phyloP scores from a whole-genome alignment of 805 yeast species.

The Kockiozyma suomiensis region DNA sequence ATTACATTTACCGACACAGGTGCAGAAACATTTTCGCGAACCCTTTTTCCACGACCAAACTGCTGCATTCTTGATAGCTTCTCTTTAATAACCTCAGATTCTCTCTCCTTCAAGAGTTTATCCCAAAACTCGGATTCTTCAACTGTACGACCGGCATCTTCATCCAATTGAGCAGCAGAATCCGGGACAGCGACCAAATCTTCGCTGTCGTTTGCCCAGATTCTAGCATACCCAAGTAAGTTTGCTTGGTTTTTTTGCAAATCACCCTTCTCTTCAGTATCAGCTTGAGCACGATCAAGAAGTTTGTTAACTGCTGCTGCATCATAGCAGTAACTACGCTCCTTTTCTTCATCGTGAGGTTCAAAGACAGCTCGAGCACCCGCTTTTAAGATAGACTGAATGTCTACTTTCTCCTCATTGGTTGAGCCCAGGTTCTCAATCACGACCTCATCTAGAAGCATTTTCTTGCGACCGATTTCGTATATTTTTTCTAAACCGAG shows the following conservation, averaged over 20 bases:
- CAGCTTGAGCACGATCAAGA: constrained; percentile 68
- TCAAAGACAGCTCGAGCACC: constrained; percentile 66
- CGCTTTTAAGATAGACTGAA: constrained; percentile 14
- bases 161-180: neutral
- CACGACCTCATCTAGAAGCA: constrained; percentile 88
- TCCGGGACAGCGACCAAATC: constrained; percentile 9
- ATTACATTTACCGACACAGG: neutral
- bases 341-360: constrained; percentile 53
- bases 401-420: constrained; percentile 68
- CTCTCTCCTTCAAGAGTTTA: constrained; percentile 20
- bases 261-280: constrained; percentile 37
- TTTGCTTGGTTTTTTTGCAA: neutral
- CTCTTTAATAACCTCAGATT: constrained; percentile 4
- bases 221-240: constrained; percentile 19
- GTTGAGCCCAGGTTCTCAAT: constrained; percentile 78
- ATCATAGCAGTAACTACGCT: constrained; percentile 54
- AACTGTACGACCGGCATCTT: neutral
- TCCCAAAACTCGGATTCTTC: constrained; percentile 28
- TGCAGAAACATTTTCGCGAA: constrained; percentile 3
- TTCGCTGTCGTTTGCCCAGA: constrained; percentile 24
- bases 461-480: constrained; percentile 84
- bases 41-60: constrained; percentile 29
- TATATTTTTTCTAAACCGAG: constrained; percentile 50
- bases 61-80: neutral
- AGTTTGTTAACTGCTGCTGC: constrained; percentile 72